phyloP scores from a whole-genome alignment of 257 asterid species.

The Fraxinus anomala region DNA sequence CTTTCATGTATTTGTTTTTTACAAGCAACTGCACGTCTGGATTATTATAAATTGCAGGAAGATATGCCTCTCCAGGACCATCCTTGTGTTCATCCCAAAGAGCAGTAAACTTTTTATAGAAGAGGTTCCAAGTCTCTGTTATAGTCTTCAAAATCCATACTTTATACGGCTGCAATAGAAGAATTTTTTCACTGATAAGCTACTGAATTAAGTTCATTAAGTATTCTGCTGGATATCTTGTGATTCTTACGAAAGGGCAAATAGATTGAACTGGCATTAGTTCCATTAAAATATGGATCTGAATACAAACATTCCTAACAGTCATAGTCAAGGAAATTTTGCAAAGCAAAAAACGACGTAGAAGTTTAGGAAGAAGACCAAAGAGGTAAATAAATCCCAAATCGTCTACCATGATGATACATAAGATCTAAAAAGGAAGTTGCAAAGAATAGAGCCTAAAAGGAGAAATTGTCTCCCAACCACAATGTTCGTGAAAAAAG shows the following conservation, averaged over 20 bases:
- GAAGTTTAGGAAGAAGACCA: neutral
- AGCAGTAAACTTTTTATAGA: conserved; percentile 66
- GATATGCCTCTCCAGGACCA: conserved; percentile 97
- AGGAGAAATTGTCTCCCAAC: neutral
- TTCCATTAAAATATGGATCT: too few species aligned
- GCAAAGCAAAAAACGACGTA: neutral
- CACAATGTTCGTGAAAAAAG: neutral
- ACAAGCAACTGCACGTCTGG: conserved; percentile 60
- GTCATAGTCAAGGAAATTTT: too few species aligned
- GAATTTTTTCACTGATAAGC: neutral
- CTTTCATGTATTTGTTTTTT: conserved; percentile 68
- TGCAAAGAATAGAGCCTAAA: too few species aligned
- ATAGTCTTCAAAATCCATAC: conserved; percentile 82
- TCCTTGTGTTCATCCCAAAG: conserved; percentile 90
- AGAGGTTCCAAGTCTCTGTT: conserved; percentile 88
- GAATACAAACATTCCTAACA: too few species aligned
- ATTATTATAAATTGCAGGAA: conserved; percentile 72
- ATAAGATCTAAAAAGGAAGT: neutral
- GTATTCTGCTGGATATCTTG: neutral
- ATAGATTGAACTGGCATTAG: too few species aligned
- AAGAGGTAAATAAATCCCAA: too few species aligned
- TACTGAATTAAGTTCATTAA: neutral
- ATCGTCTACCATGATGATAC: neutral
- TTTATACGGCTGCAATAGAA: conserved; percentile 58
- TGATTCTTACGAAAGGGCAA: neutral